Conservation (phyloP, 805 yeast species). For the Saccharomycopsis malanga region DNA sequence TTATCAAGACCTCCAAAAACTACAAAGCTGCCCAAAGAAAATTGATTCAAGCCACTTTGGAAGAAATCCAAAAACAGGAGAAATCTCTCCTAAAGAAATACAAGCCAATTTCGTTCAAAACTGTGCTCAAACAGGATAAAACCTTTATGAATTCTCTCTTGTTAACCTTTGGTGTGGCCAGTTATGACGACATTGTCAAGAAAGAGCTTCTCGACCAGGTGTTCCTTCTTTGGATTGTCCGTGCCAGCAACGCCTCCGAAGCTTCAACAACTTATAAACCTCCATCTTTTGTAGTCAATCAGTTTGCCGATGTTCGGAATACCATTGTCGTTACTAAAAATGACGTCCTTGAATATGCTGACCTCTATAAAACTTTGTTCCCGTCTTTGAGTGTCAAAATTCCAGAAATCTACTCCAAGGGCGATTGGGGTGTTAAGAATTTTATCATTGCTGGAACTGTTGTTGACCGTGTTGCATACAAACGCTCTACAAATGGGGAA, state of each 20-base stretch:
- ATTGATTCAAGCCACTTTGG: constrained; percentile 39
- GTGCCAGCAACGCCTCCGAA: constrained; percentile 39
- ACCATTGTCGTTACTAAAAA: constrained; percentile 38
- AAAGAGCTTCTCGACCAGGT: constrained; percentile 50
- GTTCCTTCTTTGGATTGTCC: constrained; percentile 55
- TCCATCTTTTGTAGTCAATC: constrained; percentile 45
- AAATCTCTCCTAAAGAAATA: constrained; percentile 36
- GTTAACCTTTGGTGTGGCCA: constrained; percentile 48
- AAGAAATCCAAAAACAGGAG: constrained; percentile 40
- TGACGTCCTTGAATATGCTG: constrained; percentile 49
- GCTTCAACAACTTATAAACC: constrained; percentile 31
- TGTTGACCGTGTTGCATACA: constrained; percentile 45
- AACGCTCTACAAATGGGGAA: constrained; percentile 31
- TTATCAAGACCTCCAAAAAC: constrained; percentile 32
- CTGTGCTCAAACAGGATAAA: constrained; percentile 48
- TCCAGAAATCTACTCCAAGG: constrained; percentile 50
- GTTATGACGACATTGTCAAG: constrained; percentile 44
- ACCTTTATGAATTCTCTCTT: constrained; percentile 47
- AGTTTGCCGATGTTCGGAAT: constrained; percentile 33
- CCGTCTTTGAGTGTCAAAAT: constrained; percentile 41
- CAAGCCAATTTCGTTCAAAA: constrained; percentile 52
- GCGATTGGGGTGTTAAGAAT: constrained; percentile 38
- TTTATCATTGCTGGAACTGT: constrained; percentile 43
- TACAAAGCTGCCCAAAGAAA: constrained; percentile 45
- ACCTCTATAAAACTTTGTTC: constrained; percentile 46